Evolutionary conservation across 2,329 filamentous ascomycete genomes (phyloP).

Genomic region (Xylariales sp.): DNA sequence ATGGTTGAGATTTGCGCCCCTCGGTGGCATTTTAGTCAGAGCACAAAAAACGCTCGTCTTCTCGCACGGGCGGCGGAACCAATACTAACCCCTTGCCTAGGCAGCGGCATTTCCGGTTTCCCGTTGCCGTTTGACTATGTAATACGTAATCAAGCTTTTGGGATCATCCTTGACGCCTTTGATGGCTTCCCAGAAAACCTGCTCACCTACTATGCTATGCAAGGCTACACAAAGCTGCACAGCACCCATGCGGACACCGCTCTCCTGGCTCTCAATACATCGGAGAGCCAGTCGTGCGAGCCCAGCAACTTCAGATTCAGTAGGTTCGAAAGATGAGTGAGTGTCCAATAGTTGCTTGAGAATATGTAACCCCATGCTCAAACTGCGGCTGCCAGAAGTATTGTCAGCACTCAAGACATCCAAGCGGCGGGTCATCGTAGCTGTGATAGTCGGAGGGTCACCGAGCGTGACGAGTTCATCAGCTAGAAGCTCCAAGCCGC

Average conservation of each 20-base stretch:
- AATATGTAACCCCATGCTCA: constrained; percentile 61
- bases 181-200: constrained; percentile 63
- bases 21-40: no score
- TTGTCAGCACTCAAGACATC: constrained; percentile 38
- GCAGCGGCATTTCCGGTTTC: constrained; percentile 29
- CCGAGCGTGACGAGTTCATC: constrained; percentile 67
- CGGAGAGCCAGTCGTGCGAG: constrained; percentile 48
- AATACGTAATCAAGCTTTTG: constrained; percentile 75
- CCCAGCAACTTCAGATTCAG: constrained; percentile 44
- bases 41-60: no score
- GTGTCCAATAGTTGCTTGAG: constrained; percentile 54
- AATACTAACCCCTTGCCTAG: constrained; percentile 9
- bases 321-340: constrained; percentile 42
- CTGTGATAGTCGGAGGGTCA: constrained; percentile 55
- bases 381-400: constrained; percentile 42
- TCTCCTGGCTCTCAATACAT: constrained; percentile 57
- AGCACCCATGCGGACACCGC: constrained; percentile 67
- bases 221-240: constrained; percentile 73
- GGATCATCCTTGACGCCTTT: constrained; percentile 64
- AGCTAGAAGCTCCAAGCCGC: constrained; percentile 68
- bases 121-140: constrained; percentile 67
- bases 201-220: constrained; percentile 58
- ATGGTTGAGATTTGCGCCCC: no score
- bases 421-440: constrained; percentile 48
- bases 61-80: no score